phyloP scores from a whole-genome alignment of 73 alveolate species.

The Uronychia setigera region DNA sequence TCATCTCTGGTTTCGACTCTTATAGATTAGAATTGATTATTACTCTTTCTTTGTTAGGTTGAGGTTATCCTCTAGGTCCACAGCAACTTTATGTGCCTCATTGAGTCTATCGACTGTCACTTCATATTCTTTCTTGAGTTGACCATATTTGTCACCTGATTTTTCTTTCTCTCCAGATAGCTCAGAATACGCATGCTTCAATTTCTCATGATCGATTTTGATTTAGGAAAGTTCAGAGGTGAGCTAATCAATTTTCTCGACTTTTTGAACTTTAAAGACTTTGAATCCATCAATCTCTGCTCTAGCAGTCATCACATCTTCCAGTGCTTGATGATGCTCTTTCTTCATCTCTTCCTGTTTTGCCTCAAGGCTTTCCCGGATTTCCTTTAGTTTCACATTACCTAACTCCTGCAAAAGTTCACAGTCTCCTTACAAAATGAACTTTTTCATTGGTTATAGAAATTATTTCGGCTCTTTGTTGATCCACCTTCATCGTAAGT shows the following conservation, averaged over 20 bases:
- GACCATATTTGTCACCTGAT: background rate
- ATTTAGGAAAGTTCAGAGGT: background rate
- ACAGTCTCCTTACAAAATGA: background rate
- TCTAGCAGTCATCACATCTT: background rate
- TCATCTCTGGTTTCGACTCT: background rate
- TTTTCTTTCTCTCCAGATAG: background rate
- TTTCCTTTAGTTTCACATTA: background rate
- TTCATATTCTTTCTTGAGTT: background rate
- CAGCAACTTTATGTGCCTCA: background rate
- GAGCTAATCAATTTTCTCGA: background rate
- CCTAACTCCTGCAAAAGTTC: background rate
- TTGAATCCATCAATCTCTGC: background rate
- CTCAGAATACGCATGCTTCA: background rate
- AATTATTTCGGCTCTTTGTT: background rate
- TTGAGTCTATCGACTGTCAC: background rate
- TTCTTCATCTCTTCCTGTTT: background rate
- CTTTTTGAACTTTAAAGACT: background rate
- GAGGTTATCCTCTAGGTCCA: background rate
- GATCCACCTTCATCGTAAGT: background rate
- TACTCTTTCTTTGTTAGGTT: background rate
- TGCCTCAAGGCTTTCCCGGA: background rate
- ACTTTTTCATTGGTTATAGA: background rate
- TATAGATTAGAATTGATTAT: background rate
- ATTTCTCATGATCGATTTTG: background rate
- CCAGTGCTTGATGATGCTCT: background rate